These are phyloP conservation scores for Psidium friedrichsthalianum DNA, from an alignment of 345 rosid genomes.

Conservation along the genomic window DNA sequence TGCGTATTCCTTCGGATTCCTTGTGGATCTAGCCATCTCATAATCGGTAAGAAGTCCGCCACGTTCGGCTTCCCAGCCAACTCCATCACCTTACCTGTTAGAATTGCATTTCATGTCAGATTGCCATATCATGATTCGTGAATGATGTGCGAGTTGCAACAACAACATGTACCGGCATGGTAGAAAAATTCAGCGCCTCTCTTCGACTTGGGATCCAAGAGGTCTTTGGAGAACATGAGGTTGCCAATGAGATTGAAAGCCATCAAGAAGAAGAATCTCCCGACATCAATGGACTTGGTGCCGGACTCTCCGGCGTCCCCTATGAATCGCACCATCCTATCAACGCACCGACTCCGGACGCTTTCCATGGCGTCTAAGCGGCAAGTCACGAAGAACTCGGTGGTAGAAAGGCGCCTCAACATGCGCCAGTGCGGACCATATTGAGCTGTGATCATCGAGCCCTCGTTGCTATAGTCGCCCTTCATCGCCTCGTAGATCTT, in stretches of 20 bases:
- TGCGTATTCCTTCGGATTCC: conserved; percentile 53
- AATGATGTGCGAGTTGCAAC: not conserved
- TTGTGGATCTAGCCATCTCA: conserved; percentile 65
- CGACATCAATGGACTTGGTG: conserved; percentile 33
- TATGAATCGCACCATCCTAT: conserved; percentile 37
- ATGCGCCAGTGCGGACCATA: conserved; percentile 77
- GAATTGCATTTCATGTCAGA: not conserved
- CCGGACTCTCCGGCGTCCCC: conserved; percentile 31
- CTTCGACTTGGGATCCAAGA: conserved; percentile 45
- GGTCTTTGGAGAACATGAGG: conserved; percentile 56
- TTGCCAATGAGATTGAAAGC: conserved; percentile 67
- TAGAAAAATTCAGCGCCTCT: conserved; percentile 46
- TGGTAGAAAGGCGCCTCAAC: conserved; percentile 50
- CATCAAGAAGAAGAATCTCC: conserved; percentile 60
- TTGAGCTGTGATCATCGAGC: conserved; percentile 63
- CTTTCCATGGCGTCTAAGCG: conserved; percentile 46
- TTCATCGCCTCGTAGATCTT: conserved; percentile 79
- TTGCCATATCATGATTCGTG: not conserved
- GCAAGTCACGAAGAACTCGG: conserved; percentile 50
- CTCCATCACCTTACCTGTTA: conserved; percentile 54
- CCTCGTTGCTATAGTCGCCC: conserved; percentile 37
- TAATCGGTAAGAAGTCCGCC: conserved; percentile 62
- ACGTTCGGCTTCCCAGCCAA: conserved; percentile 62
- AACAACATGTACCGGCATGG: conserved; percentile 34
- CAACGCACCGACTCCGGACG: conserved; percentile 39